Evolutionary conservation across 106 monocot genomes (phyloP), one percentile per base, ranked within the genome.

Genomic region (Dactylorhiza incarnata): DNA sequence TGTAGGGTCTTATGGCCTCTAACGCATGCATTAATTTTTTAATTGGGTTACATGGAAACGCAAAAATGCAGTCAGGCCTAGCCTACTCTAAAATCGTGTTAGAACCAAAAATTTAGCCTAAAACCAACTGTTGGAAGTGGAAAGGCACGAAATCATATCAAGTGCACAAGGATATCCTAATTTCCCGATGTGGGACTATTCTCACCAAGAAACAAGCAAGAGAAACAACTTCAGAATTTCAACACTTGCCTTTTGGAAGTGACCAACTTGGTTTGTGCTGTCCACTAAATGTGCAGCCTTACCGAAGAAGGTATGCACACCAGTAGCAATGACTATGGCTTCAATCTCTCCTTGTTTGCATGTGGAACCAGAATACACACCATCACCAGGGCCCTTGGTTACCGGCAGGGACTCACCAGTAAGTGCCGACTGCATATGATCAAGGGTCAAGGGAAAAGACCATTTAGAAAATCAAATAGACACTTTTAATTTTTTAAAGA

Each of bases 251-350:
- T 91, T 94, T 76, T 94, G 94, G 77, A 94, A 94, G 73, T 94
- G 94, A 14, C 94, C 94, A 73, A 91, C 91, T 88, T 94, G 90
- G 76, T 91, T 94, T 2, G 94, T 94, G 11, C 84, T 83, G 76
- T 94, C 91, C 14, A 94, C 94, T 52, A 94, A 89, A 85, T 94
- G 94, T 56, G 94, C 94, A 73, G 94, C 94, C 77, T 91, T 94
- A 59, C 94, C 94, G 74, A 94, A 94, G 83, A 94, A 94, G 12
- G 94, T 94, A 43, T 90, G 94, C 51, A 94, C 91, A 14, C 94
- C 94, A 9, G 94, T 94, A 49, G 88, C 85, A 78, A 88, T 94
- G 9, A 94, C 94, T 46, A 94, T 78, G 37, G 94, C 94, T 24
- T 94, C 91, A 68, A 94, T 88, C 63, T 94, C 94, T 71, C 94